phyloP scores from a whole-genome alignment of 805 yeast species.

The Suhomyces tanzawaensis region DNA sequence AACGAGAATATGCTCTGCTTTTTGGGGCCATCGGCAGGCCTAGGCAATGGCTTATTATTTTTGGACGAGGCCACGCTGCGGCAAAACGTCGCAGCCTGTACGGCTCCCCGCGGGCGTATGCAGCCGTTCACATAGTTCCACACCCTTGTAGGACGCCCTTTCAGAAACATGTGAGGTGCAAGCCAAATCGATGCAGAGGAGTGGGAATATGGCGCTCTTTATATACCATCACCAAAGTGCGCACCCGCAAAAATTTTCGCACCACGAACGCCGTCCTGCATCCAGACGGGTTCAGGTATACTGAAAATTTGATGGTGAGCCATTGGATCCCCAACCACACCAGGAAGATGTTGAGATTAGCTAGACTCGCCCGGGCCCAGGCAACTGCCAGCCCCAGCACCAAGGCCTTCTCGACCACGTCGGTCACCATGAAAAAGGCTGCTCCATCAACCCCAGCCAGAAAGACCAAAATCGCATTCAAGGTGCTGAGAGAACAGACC shows the following conservation, averaged over 20 bases:
- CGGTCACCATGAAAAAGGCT: constrained; percentile 7
- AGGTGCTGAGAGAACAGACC: constrained; percentile 14
- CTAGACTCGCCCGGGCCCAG: constrained; percentile 5
- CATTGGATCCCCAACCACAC: background rate
- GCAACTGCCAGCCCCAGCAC: too few species aligned
- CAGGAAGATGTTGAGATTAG: constrained; percentile 10
- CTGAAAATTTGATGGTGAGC: constrained; percentile 3
- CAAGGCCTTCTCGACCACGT: constrained; percentile 5
- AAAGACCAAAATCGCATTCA: constrained; percentile 22
- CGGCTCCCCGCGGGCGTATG: too few species aligned
- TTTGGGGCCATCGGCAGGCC: background rate
- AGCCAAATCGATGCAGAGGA: too few species aligned
- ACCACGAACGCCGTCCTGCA: background rate
- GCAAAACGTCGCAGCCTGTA: background rate
- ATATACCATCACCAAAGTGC: background rate
- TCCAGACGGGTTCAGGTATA: background rate
- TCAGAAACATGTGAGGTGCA: too few species aligned
- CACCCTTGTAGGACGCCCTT: too few species aligned
- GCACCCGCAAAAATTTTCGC: too few species aligned
- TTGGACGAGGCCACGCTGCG: too few species aligned
- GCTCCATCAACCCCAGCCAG: constrained; percentile 17
- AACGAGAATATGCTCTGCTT: constrained; percentile 9
- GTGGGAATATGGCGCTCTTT: background rate
- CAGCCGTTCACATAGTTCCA: too few species aligned
- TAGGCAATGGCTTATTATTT: background rate